Base-by-base conservation (phyloP, 202 grass and related monocot genomes). In the Cymbopogon flexuosus region DNA sequence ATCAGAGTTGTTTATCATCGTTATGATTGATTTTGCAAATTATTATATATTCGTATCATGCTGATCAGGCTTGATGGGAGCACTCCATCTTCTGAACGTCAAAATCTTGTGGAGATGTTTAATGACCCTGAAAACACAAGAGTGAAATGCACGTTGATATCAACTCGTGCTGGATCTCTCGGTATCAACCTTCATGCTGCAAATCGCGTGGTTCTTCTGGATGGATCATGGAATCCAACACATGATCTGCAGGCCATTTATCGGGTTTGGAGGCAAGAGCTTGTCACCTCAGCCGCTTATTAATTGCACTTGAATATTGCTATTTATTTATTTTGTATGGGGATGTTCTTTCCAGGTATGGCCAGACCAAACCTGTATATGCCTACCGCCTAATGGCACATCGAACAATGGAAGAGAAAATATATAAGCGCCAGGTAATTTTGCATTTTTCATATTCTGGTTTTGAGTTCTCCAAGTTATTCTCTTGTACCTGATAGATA, bases 151-250 rank as follows among this genome's bases (percentile, higher is more conserved):
- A 81, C 73, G 35, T 79, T 98, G 87, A 95, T 98, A 89, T 98
- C 96, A 75, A 98, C 92, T 83, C 96, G 96, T 75, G 96, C 96
- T 91, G 96, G 96, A 84, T 98, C 96, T 56, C 80, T 98, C 19
- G 96, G 96, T 57, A 95, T 98, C 49, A 98, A 98, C 51, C 96
- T 98, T 85, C 90, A 98, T 73, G 88, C 96, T 79, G 96, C 96
- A 81, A 98, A 93, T 73, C 92, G 96, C 65, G 92, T 98, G 47
- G 90, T 98, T 84, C 75, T 98, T 84, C 70, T 98, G 14, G 96
- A 98, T 85, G 96, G 96, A 77, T 98, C 96, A 80, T 98, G 96
- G 96, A 98, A 98, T 86, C 96, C 96, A 79, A 98, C 92, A 65
- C 88, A 98, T 84, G 96, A 98, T 71, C 85, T 98, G 75, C 96